These are phyloP conservation scores for Skeletonema marinoi DNA, from an alignment of 108 stramenopile species.

Conservation along the genomic window DNA sequence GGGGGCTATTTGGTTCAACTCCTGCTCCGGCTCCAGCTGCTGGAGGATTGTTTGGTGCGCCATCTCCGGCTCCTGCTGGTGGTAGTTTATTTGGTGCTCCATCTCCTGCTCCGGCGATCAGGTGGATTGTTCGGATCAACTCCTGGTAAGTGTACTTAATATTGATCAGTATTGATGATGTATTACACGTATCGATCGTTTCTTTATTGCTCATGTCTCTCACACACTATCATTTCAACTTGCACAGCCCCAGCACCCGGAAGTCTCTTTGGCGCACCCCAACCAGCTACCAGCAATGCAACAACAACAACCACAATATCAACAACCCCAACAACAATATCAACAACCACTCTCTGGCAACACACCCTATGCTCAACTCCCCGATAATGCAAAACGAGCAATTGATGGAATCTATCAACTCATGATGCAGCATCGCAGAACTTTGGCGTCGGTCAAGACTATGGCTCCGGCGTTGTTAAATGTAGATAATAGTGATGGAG, in stretches of 20 bases:
- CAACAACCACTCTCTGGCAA: conserved; percentile 57
- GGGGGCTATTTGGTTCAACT: conserved; percentile 17
- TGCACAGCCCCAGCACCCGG: conserved; percentile 13
- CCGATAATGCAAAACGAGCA: conserved; percentile 61
- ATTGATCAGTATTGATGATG: conserved; percentile 41
- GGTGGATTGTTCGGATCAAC: conserved; percentile 43
- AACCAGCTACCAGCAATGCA: conserved; percentile 25
- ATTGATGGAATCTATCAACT: conserved; percentile 76
- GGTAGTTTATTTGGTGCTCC: conserved; percentile 14
- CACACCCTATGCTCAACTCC: conserved; percentile 64
- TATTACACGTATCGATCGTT: not conserved
- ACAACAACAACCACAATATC: conserved; percentile 28
- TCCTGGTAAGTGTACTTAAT: conserved; percentile 8
- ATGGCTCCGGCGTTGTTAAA: conserved; percentile 70
- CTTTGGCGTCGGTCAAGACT: conserved; percentile 60
- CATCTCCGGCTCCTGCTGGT: conserved; percentile 6
- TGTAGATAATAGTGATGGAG: conserved; percentile 12
- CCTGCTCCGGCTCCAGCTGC: conserved; percentile 21
- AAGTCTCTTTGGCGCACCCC: conserved; percentile 31
- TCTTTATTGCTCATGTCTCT: not conserved
- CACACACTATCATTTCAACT: not conserved
- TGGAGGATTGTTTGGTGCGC: conserved; percentile 61
- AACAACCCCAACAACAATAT: conserved; percentile 35
- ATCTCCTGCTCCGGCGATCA: conserved; percentile 8
- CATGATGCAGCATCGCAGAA: conserved; percentile 82